Percentiles rank a stretch among this genome's conserved stretches.
phyloP scores from a whole-genome alignment of 768 basidiomycete species.

The Paxillus ammoniavirescens region DNA sequence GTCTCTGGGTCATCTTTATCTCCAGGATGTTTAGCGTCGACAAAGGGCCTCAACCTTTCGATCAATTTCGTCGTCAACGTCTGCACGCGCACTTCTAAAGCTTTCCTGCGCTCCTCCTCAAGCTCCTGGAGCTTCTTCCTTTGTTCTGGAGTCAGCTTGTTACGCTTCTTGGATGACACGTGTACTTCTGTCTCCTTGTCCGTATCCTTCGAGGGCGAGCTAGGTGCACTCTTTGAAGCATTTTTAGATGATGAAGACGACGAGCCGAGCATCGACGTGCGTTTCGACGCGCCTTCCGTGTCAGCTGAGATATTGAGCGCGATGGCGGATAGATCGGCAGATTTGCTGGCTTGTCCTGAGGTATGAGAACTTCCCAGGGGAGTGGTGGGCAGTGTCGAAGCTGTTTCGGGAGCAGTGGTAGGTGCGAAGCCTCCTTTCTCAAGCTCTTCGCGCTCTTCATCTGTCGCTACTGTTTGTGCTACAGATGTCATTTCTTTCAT shows the following conservation, averaged over 20 bases:
- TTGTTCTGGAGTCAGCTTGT: constrained; percentile 77
- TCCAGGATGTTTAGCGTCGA: constrained; percentile 85
- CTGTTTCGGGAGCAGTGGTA: constrained; percentile 14
- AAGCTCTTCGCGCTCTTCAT: constrained; percentile 88
- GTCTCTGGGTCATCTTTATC: constrained; percentile 84
- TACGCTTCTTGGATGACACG: constrained; percentile 30
- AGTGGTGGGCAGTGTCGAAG: constrained; percentile 16
- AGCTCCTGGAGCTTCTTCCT: constrained; percentile 79
- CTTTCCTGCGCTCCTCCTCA: constrained; percentile 77
- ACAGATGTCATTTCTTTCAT: constrained; percentile 92
- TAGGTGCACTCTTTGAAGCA: constrained; percentile 22
- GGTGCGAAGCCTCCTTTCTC: constrained; percentile 60
- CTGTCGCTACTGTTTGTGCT: constrained; percentile 84
- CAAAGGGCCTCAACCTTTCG: constrained; percentile 85
- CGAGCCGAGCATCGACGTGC: constrained; percentile 9
- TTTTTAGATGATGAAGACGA: constrained; percentile 15
- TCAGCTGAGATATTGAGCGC: constrained; percentile 17
- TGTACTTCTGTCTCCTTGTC: constrained; percentile 40
- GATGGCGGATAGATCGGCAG: constrained; percentile 15
- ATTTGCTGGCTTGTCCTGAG: constrained; percentile 2
- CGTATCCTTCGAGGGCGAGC: constrained; percentile 29
- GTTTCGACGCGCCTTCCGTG: constrained; percentile 18
- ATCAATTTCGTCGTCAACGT: constrained; percentile 75
- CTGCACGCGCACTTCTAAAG: constrained; percentile 75
- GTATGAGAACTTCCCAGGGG: constrained; percentile 9